Conservation (phyloP, 345 rosid genomes). For the Garcia nutans region DNA sequence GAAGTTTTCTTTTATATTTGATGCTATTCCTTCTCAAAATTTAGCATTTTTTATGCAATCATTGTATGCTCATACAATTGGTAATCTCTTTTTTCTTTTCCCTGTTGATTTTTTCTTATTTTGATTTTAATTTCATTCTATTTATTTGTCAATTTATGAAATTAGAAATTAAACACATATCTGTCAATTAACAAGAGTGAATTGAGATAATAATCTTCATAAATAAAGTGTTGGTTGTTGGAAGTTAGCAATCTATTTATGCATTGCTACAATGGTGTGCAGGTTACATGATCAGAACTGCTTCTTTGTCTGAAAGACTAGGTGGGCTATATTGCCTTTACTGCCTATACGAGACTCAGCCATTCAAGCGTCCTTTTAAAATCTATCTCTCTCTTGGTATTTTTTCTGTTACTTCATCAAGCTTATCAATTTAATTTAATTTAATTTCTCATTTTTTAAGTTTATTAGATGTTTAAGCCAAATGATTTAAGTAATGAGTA, state of each 20-base stretch:
- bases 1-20: constrained; percentile 59
- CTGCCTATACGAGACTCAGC: constrained; percentile 83
- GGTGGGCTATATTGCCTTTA: constrained; percentile 92
- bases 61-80: constrained; percentile 54
- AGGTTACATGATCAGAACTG: constrained; percentile 61
- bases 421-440: background rate
- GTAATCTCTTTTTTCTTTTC: constrained; percentile 26
- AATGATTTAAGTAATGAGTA: background rate
- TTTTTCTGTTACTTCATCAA: constrained; percentile 7
- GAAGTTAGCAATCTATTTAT: background rate
- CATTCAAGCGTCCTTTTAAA: constrained; percentile 71
- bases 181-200: background rate
- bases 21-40: constrained; percentile 48
- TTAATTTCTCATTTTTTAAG: background rate
- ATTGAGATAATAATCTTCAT: background rate
- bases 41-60: constrained; percentile 69
- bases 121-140: background rate
- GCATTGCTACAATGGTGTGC: constrained; percentile 28
- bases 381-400: constrained; percentile 74
- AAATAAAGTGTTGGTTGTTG: no score
- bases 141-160: background rate
- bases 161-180: no score
- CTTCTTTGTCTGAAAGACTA: constrained; percentile 59
- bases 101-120: background rate
- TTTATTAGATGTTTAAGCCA: background rate